Conservation (phyloP, 2,329 filamentous ascomycete genomes). For the Diaporthe australafricana region DNA sequence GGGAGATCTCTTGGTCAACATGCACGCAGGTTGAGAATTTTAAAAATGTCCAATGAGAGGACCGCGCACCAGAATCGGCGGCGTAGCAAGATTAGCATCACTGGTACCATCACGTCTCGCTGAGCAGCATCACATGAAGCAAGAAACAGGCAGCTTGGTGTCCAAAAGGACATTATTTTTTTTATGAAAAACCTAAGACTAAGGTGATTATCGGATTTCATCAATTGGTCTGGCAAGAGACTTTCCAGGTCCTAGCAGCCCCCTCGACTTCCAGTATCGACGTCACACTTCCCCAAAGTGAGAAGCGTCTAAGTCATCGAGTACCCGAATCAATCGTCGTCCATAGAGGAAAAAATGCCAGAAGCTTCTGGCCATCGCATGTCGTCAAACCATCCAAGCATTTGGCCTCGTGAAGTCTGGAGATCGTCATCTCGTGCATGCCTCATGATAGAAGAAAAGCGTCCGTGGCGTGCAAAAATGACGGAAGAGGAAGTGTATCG, state of each 20-base stretch:
- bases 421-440: not conserved
- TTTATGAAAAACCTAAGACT: not conserved
- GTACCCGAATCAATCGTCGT: not conserved
- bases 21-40: no score
- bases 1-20: not conserved
- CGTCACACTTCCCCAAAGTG: not conserved
- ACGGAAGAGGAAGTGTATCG: not conserved
- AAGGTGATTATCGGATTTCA: not conserved
- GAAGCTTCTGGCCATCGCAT: not conserved
- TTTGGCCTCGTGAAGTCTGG: not conserved
- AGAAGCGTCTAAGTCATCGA: not conserved
- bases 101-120: not conserved
- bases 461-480: not conserved
- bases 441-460: not conserved
- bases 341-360: not conserved
- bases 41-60: no score
- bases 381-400: not conserved
- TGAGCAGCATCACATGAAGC: not conserved
- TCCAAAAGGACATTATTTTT: not conserved
- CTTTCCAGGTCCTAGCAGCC: slow-evolving; percentile 1
- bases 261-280: not conserved
- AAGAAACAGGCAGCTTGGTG: not conserved
- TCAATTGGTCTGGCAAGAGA: not conserved
- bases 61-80: no score
- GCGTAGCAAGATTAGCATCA: not conserved